Evolutionary conservation across 352 stramenopile species (phyloP).

Genomic region (Phytopythium kandeliae): DNA sequence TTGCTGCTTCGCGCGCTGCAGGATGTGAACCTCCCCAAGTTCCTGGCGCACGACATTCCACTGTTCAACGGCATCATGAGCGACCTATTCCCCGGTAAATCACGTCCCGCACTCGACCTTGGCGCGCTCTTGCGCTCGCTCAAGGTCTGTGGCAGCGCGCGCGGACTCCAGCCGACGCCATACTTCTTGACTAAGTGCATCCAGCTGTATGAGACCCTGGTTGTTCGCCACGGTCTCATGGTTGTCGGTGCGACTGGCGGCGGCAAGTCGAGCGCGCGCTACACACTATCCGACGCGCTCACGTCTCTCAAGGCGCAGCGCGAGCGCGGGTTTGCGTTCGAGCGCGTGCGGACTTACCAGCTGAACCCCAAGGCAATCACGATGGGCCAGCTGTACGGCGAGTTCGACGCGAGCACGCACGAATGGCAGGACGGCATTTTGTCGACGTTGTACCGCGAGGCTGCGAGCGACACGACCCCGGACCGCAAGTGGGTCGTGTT

Average conservation of each 20-base stretch:
- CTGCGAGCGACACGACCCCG: constrained; percentile 78
- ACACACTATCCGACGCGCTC: constrained; percentile 83
- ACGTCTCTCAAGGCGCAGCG: constrained; percentile 80
- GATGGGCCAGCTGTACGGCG: constrained; percentile 94
- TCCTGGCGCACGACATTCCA: constrained; percentile 92
- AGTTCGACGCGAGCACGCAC: constrained; percentile 94
- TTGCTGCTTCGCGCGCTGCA: constrained; percentile 90
- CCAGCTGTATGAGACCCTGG: constrained; percentile 94
- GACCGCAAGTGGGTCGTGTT: constrained; percentile 96
- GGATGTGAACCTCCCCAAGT: constrained; percentile 95
- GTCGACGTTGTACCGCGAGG: constrained; percentile 86
- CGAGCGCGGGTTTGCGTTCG: constrained; percentile 74
- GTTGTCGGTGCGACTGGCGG: constrained; percentile 92
- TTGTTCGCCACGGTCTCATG: constrained; percentile 94
- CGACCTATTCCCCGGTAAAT: constrained; percentile 92
- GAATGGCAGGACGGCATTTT: constrained; percentile 95
- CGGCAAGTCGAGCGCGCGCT: constrained; percentile 88
- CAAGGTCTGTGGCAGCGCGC: constrained; percentile 83
- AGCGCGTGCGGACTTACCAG: constrained; percentile 83
- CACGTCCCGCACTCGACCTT: constrained; percentile 87
- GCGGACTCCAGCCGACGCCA: constrained; percentile 80
- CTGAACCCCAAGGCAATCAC: constrained; percentile 96
- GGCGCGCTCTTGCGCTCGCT: constrained; percentile 80
- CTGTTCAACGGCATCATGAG: constrained; percentile 94
- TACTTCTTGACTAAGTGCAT: constrained; percentile 93